A percentile compares a stretch with the other conserved stretches of the same genome.
These are phyloP conservation scores for Penicillium sp. DNA, from an alignment of 2,329 filamentous ascomycete genomes.

Conservation along the genomic window DNA sequence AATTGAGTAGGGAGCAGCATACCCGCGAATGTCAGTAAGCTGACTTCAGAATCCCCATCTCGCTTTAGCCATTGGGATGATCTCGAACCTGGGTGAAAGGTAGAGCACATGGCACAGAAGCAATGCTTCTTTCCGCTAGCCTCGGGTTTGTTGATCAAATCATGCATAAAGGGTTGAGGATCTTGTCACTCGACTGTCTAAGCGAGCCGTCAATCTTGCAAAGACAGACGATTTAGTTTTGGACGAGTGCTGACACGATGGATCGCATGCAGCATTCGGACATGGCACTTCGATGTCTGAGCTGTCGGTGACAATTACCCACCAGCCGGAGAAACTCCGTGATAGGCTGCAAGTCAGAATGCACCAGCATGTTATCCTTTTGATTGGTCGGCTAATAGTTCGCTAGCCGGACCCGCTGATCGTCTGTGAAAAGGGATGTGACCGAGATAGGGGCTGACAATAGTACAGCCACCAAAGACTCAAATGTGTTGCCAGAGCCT, in stretches of 20 bases:
- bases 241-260: background rate
- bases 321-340: background rate
- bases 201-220: constrained; percentile 8
- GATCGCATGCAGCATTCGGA: background rate
- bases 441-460: background rate
- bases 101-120: background rate
- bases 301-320: background rate
- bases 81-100: background rate
- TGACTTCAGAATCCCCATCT: background rate
- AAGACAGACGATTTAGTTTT: background rate
- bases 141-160: constrained; percentile 3
- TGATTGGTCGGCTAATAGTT: background rate
- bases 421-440: background rate
- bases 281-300: background rate
- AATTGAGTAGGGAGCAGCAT: constrained; percentile 9
- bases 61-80: background rate
- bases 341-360: background rate
- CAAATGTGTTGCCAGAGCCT: background rate
- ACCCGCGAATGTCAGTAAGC: background rate
- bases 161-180: background rate
- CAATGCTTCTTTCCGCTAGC: background rate
- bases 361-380: background rate
- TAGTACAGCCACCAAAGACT: background rate
- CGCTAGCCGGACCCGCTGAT: background rate
- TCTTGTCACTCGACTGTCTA: constrained; percentile 1